phyloP scores from a whole-genome alignment of 306 rosid species.

The Prunus kanzakura region DNA sequence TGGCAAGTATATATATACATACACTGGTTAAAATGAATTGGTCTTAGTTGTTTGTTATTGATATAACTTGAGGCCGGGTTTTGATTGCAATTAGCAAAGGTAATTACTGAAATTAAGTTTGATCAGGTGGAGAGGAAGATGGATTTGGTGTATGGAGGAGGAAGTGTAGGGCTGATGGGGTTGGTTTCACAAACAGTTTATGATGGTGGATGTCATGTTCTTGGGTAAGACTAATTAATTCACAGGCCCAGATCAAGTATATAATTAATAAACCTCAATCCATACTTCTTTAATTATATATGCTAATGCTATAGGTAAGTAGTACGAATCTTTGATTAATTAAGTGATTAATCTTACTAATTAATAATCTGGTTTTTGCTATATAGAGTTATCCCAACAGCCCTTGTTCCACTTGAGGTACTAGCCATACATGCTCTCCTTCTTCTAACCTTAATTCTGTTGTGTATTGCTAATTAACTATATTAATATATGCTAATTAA shows the following conservation, averaged over 20 bases:
- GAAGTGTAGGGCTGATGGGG: conserved; percentile 29
- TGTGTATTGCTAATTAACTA: too few species aligned
- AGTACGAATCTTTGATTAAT: background rate
- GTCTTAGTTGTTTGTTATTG: background rate
- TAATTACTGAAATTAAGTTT: background rate
- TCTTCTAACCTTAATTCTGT: too few species aligned
- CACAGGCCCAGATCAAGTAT: background rate
- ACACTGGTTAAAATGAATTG: background rate
- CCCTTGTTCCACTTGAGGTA: conserved; percentile 29
- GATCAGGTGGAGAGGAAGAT: conserved; percentile 30
- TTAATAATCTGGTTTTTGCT: background rate
- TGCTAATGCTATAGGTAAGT: background rate
- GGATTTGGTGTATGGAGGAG: conserved; percentile 34
- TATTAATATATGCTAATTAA: background rate
- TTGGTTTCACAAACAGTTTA: conserved; percentile 23
- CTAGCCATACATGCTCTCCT: background rate
- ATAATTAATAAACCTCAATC: background rate
- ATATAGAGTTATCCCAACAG: conserved; percentile 27
- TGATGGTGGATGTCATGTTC: conserved; percentile 31
- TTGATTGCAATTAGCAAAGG: background rate
- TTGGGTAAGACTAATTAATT: conserved; percentile 20
- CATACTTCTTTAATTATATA: too few species aligned
- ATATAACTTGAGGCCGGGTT: background rate
- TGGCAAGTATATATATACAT: too few species aligned
- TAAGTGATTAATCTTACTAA: background rate